Evolutionary conservation across 345 rosid genomes (phyloP).

Genomic region (Eucalyptus globulus): DNA sequence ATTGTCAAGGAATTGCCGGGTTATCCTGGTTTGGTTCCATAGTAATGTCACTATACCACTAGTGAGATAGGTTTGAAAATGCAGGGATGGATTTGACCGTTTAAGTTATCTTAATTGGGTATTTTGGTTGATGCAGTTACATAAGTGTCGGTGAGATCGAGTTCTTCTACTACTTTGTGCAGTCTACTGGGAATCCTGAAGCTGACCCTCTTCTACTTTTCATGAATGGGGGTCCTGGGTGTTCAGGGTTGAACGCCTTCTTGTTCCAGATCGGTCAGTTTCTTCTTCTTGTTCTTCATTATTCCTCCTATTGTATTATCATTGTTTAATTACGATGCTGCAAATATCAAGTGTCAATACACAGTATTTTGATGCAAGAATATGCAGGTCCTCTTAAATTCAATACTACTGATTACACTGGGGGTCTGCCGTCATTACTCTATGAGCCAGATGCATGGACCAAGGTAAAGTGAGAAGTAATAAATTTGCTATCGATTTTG

Average conservation of each 20-base stretch:
- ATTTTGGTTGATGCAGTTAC: not conserved
- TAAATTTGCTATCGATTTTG: not conserved
- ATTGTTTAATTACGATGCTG: not conserved
- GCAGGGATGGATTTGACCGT: not conserved
- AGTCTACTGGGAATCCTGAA: not conserved
- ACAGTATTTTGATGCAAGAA: not conserved
- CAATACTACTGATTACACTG: not conserved
- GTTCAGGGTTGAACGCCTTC: not conserved
- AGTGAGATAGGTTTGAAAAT: not conserved
- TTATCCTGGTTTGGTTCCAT: not conserved
- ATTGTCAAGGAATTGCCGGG: not conserved
- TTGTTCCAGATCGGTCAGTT: not conserved
- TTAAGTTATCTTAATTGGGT: not conserved
- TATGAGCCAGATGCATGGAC: not conserved
- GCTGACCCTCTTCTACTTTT: not conserved
- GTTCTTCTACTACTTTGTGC: not conserved
- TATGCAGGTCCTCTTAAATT: constrained; percentile 8
- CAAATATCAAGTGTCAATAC: not conserved
- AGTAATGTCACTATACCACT: not conserved
- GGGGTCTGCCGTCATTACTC: constrained; percentile 1
- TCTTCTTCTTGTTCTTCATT: not conserved
- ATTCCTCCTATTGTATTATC: not conserved
- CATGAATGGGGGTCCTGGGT: not conserved
- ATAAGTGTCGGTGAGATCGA: not conserved
- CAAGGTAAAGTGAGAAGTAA: not conserved